phyloP scores from a whole-genome alignment of 2,329 filamentous ascomycete species.

The Penicillium sp. region DNA sequence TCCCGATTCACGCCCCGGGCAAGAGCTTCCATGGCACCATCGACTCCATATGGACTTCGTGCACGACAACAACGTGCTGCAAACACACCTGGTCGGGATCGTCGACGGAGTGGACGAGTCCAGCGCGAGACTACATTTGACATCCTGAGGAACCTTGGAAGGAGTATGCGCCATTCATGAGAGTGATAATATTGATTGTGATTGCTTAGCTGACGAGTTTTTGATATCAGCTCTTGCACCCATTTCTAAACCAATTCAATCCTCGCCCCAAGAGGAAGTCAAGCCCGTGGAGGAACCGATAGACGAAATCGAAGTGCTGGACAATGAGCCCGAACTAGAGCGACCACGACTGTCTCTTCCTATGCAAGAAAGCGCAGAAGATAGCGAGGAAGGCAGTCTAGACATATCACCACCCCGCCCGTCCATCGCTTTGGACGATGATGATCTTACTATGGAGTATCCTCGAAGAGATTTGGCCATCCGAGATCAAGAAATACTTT shows the following conservation, averaged over 20 bases:
- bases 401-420: conserved; percentile 47
- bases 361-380: conserved; percentile 53
- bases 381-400: conserved; percentile 52
- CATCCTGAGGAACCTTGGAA: conserved; percentile 59
- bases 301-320: conserved; percentile 54
- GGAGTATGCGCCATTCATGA: conserved; percentile 43
- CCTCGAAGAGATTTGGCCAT: conserved; percentile 49
- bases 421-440: conserved; percentile 54
- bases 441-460: conserved; percentile 53
- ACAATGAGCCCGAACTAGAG: conserved; percentile 54
- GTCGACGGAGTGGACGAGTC: conserved; percentile 56
- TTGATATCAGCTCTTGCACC: conserved; percentile 54
- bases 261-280: conserved; percentile 52
- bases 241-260: conserved; percentile 52
- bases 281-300: conserved; percentile 25
- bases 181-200: conserved; percentile 3
- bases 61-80: conserved; percentile 61
- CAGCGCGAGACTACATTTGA: conserved; percentile 63
- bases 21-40: conserved; percentile 48
- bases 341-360: conserved; percentile 53
- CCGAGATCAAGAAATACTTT: conserved; percentile 46
- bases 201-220: not conserved
- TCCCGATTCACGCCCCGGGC: conserved; percentile 45
- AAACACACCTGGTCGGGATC: conserved; percentile 57
- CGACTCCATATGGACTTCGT: conserved; percentile 62